Percentiles rank a stretch among this genome's conserved stretches.
These are phyloP conservation scores for Xylaria sp. DNA, from an alignment of 2,329 filamentous ascomycete genomes.

Conservation along the genomic window DNA sequence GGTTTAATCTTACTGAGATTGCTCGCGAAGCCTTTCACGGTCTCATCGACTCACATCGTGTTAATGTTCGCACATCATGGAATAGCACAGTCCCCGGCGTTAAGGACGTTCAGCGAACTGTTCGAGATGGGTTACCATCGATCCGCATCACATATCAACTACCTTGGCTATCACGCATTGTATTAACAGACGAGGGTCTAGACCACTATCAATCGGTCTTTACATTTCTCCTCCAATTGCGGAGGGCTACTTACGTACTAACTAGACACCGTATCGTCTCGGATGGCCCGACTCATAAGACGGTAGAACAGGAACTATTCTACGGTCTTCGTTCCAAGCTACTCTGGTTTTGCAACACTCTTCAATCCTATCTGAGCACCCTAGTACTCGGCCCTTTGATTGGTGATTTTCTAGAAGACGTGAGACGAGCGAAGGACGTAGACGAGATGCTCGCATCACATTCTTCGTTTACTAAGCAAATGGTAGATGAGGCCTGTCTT, in stretches of 20 bases:
- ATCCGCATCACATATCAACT: conserved; percentile 77
- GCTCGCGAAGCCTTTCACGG: conserved; percentile 76
- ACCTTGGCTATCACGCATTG: conserved; percentile 74
- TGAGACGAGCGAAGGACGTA: conserved; percentile 75
- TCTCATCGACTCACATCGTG: conserved; percentile 67
- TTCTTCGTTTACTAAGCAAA: conserved; percentile 67
- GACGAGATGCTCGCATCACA: conserved; percentile 84
- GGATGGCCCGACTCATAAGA: conserved; percentile 53
- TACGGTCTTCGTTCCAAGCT: conserved; percentile 74
- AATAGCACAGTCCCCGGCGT: conserved; percentile 56
- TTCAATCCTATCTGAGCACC: conserved; percentile 81
- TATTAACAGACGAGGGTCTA: conserved; percentile 74
- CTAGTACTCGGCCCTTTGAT: conserved; percentile 74
- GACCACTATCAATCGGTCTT: conserved; percentile 77
- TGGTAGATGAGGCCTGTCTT: conserved; percentile 77
- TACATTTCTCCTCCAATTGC: conserved; percentile 80
- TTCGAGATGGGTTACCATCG: conserved; percentile 69
- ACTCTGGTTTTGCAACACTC: conserved; percentile 79
- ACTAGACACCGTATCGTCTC: conserved; percentile 63
- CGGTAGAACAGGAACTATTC: conserved; percentile 61
- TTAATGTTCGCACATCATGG: conserved; percentile 67
- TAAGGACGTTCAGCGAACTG: conserved; percentile 64
- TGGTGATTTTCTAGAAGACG: conserved; percentile 63
- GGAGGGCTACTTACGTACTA: conserved; percentile 75
- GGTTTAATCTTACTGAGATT: conserved; percentile 81